Conservation (phyloP, 2,329 filamentous ascomycete genomes). For the Zasmidium angulare region DNA sequence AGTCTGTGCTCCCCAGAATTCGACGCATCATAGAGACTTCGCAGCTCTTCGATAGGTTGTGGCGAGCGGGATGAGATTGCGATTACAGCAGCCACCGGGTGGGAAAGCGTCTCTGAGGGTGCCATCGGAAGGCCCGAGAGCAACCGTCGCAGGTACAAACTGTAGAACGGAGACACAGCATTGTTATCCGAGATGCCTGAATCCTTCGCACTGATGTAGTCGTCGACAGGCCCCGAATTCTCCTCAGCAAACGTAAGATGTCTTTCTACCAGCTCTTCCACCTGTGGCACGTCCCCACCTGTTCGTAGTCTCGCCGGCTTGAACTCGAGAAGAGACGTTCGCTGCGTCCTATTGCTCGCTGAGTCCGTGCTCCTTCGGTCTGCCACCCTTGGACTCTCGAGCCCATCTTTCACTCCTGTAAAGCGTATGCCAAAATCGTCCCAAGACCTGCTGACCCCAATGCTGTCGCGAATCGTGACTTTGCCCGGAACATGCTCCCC, state of each 20-base stretch:
- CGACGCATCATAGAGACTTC: conserved; percentile 81
- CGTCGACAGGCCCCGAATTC: conserved; percentile 38
- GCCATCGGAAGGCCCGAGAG: conserved; percentile 76
- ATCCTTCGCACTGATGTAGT: conserved; percentile 44
- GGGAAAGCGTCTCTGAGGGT: conserved; percentile 88
- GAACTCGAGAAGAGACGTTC: conserved; percentile 33
- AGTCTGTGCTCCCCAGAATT: conserved; percentile 71
- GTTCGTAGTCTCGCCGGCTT: conserved; percentile 41
- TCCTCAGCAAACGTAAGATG: conserved; percentile 75
- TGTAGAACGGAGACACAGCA: conserved; percentile 64
- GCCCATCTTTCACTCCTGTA: conserved; percentile 63
- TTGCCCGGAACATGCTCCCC: conserved; percentile 86
- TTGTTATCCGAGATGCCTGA: conserved; percentile 14
- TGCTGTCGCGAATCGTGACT: conserved; percentile 85
- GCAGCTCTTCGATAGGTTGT: conserved; percentile 80
- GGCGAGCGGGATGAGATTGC: conserved; percentile 88
- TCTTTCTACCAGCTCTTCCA: conserved; percentile 77
- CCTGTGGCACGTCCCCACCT: conserved; percentile 61
- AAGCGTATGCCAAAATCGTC: conserved; percentile 93
- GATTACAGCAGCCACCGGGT: conserved; percentile 92
- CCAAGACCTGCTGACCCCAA: conserved; percentile 76
- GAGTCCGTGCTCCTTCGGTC: conserved; percentile 41
- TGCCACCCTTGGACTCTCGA: conserved; percentile 39
- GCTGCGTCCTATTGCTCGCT: conserved; percentile 23
- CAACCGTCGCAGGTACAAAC: conserved; percentile 78